These are phyloP conservation scores for Dictyostelium brefeldianum DNA, from an alignment of 78 protist species.

Conservation along the genomic window DNA sequence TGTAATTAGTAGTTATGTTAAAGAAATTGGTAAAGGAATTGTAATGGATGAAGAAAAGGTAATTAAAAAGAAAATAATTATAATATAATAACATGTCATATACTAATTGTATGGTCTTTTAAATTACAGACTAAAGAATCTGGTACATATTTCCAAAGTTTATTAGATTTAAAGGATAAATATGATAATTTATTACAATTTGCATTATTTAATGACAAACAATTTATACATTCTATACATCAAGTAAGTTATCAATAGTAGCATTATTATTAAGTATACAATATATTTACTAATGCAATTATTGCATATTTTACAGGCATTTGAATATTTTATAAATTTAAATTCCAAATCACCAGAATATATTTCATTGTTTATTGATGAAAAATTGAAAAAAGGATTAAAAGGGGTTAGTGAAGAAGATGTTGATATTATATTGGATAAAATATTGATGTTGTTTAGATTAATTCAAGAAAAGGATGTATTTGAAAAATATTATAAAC, in stretches of 20 bases:
- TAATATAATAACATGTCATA: background rate
- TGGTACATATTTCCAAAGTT: constrained; percentile 76
- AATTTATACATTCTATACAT: constrained; percentile 79
- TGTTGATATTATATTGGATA: constrained; percentile 69
- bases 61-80: background rate
- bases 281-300: background rate
- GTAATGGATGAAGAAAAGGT: constrained; percentile 84
- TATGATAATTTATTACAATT: constrained; percentile 69
- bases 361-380: constrained; percentile 87
- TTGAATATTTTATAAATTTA: constrained; percentile 89
- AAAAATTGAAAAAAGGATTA: constrained; percentile 81
- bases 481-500: constrained; percentile 96
- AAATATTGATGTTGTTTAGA: constrained; percentile 89
- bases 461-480: constrained; percentile 96
- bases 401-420: constrained; percentile 92
- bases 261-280: too few relatives aligned
- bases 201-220: constrained; percentile 83
- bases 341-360: constrained; percentile 91
- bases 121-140: constrained; percentile 65
- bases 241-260: constrained; percentile 22
- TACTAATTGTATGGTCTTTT: background rate
- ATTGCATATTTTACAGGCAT: constrained; percentile 78
- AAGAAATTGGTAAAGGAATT: constrained; percentile 75
- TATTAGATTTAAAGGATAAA: constrained; percentile 90
- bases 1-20: constrained; percentile 69